These are phyloP conservation scores for Poa pratensis DNA, from an alignment of 176 grass and related monocot genomes.

Conservation along the genomic window DNA sequence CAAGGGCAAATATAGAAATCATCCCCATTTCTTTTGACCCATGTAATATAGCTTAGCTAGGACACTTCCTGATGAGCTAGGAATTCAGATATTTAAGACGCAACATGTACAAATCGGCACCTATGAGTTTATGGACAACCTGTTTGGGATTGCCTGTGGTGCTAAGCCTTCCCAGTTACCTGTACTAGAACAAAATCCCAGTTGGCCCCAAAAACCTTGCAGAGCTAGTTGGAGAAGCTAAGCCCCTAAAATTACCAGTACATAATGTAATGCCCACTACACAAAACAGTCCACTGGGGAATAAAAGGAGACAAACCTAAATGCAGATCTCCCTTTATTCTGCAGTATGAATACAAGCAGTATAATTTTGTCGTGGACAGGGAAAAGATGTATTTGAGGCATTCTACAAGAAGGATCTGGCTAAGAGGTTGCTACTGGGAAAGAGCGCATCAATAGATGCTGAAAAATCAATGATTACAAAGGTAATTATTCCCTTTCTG, in stretches of 20 bases:
- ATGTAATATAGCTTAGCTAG: slow-evolving; percentile 15
- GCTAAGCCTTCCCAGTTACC: background rate
- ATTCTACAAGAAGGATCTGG: slow-evolving; percentile 99
- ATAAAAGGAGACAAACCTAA: slow-evolving; percentile 14
- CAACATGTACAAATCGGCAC: background rate
- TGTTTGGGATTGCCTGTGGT: background rate
- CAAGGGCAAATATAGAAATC: background rate
- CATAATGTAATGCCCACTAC: background rate
- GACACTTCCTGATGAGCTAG: background rate
- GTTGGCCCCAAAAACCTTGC: background rate
- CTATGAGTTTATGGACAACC: background rate
- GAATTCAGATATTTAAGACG: slow-evolving; percentile 18
- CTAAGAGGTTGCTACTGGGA: slow-evolving; percentile 91
- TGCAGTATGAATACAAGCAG: slow-evolving; percentile 17
- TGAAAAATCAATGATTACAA: slow-evolving; percentile 99
- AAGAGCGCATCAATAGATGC: slow-evolving; percentile 99
- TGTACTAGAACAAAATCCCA: background rate
- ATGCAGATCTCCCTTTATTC: background rate
- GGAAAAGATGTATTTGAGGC: slow-evolving; percentile 99
- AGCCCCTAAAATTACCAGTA: slow-evolving; percentile 8
- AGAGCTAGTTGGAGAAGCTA: slow-evolving; percentile 16
- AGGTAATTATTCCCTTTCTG: slow-evolving; percentile 61
- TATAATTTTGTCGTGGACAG: slow-evolving; percentile 49
- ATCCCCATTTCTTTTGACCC: background rate
- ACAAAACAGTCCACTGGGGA: slow-evolving; percentile 1